These are phyloP conservation scores for Globisporangium echinulatum DNA, from an alignment of 352 stramenopile genomes.

Conservation along the genomic window DNA sequence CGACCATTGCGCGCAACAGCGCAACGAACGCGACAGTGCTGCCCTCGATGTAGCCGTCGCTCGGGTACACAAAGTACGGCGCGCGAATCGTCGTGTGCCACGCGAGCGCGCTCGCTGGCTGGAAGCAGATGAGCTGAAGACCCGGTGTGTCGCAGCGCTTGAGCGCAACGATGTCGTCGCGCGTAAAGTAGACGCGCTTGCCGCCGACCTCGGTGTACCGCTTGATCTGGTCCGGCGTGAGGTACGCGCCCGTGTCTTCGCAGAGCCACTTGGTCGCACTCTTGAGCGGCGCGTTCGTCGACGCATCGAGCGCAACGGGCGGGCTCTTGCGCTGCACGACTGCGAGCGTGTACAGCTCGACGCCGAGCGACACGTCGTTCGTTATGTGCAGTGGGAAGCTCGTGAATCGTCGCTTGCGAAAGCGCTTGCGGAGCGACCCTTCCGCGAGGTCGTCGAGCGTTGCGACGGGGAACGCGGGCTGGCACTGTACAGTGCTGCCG, in stretches of 20 bases:
- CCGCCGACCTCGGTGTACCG: slow-evolving; percentile 68
- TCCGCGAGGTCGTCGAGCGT: slow-evolving; percentile 78
- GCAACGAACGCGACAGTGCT: slow-evolving; percentile 66
- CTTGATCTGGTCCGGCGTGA: slow-evolving; percentile 71
- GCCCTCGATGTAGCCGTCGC: slow-evolving; percentile 71
- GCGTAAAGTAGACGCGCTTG: slow-evolving; percentile 74
- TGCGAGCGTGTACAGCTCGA: slow-evolving; percentile 65
- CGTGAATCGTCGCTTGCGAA: slow-evolving; percentile 69
- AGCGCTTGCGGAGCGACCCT: slow-evolving; percentile 69
- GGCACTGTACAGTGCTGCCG: slow-evolving; percentile 19
- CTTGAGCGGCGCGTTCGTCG: slow-evolving; percentile 69
- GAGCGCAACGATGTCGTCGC: slow-evolving; percentile 73
- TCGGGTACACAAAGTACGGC: slow-evolving; percentile 81
- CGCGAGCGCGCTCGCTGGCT: slow-evolving; percentile 45
- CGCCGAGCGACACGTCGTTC: slow-evolving; percentile 66
- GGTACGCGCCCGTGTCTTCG: slow-evolving; percentile 69
- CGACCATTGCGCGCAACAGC: slow-evolving; percentile 58
- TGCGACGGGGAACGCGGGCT: slow-evolving; percentile 64
- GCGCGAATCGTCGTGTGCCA: slow-evolving; percentile 67
- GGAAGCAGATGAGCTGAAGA: slow-evolving; percentile 79
- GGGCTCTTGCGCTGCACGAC: slow-evolving; percentile 58
- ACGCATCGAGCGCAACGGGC: slow-evolving; percentile 56
- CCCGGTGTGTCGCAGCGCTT: slow-evolving; percentile 73
- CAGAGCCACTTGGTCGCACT: slow-evolving; percentile 83
- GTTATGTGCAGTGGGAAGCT: slow-evolving; percentile 63